These are phyloP conservation scores for Pogostemon cablin DNA, from an alignment of 257 asterid genomes.

Conservation along the genomic window DNA sequence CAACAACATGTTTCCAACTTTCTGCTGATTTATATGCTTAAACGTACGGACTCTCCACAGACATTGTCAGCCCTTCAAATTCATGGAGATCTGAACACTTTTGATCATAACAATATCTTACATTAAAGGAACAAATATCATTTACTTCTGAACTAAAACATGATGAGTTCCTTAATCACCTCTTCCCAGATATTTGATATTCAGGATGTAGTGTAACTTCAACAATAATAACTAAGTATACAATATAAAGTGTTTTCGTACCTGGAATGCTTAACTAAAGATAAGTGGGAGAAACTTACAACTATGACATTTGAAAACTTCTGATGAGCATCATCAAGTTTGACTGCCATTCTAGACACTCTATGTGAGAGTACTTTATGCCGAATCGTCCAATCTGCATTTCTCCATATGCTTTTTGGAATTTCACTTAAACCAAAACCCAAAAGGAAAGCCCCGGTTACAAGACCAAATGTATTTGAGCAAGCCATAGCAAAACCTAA, in stretches of 20 bases:
- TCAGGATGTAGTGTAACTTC: neutral
- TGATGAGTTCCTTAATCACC: neutral
- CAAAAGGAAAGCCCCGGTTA: constrained; percentile 85
- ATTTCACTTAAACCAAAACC: constrained; percentile 86
- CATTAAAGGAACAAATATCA: neutral
- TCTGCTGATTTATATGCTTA: neutral
- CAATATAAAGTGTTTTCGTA: neutral
- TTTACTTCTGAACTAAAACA: constrained; percentile 3
- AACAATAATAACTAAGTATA: neutral
- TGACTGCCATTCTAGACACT: constrained; percentile 78
- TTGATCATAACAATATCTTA: neutral
- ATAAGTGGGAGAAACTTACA: constrained; percentile 47
- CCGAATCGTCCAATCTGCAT: constrained; percentile 73
- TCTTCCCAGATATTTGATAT: neutral
- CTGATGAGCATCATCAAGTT: constrained; percentile 79
- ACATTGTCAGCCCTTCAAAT: neutral
- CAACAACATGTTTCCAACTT: neutral
- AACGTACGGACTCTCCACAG: constrained; percentile 3
- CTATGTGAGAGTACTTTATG: constrained; percentile 72
- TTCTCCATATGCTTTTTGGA: constrained; percentile 73
- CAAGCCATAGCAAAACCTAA: constrained; percentile 89
- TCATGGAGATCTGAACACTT: constrained; percentile 10
- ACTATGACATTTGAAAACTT: constrained; percentile 74
- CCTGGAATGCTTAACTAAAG: neutral
- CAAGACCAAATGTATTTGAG: constrained; percentile 84